Evolutionary conservation across 371 early-diverging fungal species (phyloP).

Genomic region (Rhizomucor pusillus): DNA sequence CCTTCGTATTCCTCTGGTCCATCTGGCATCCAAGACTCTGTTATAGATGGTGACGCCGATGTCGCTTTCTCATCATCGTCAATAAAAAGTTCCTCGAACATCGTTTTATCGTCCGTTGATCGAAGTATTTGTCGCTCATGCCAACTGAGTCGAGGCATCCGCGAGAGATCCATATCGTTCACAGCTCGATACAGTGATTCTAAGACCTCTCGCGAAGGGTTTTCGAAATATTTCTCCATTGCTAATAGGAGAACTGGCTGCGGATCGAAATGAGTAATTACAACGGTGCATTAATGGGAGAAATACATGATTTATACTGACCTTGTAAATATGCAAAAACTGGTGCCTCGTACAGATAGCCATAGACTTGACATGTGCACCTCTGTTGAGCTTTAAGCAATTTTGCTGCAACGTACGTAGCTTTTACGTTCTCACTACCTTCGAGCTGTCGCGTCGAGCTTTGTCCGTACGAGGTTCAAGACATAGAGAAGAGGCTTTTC

Average conservation of each 20-base stretch:
- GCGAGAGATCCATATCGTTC: slow-evolving; percentile 82
- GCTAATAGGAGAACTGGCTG: slow-evolving; percentile 87
- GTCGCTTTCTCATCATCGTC: slow-evolving; percentile 17
- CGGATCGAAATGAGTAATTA: slow-evolving; percentile 1
- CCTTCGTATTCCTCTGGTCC: slow-evolving; percentile 21
- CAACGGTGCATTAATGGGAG: neutral
- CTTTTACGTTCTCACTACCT: slow-evolving; percentile 38
- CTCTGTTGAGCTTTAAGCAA: slow-evolving; percentile 43
- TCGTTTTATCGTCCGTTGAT: slow-evolving; percentile 73
- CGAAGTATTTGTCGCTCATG: slow-evolving; percentile 78
- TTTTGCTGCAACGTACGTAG: neutral
- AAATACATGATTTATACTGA: slow-evolving; percentile 17
- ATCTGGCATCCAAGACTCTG: slow-evolving; percentile 14
- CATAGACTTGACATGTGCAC: slow-evolving; percentile 92
- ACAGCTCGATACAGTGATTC: slow-evolving; percentile 78
- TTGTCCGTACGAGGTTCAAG: slow-evolving; percentile 86
- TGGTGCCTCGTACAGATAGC: slow-evolving; percentile 88
- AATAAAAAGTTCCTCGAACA: slow-evolving; percentile 83
- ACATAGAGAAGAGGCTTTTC: slow-evolving; percentile 79
- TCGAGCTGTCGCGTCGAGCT: slow-evolving; percentile 80
- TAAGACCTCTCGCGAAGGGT: slow-evolving; percentile 73
- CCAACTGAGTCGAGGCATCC: slow-evolving; percentile 76
- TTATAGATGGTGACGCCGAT: slow-evolving; percentile 14
- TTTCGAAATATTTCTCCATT: slow-evolving; percentile 87
- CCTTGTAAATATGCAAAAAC: slow-evolving; percentile 93